Conservation (phyloP, 371 early-diverging fungal genomes). For the Globomyces sp. region DNA sequence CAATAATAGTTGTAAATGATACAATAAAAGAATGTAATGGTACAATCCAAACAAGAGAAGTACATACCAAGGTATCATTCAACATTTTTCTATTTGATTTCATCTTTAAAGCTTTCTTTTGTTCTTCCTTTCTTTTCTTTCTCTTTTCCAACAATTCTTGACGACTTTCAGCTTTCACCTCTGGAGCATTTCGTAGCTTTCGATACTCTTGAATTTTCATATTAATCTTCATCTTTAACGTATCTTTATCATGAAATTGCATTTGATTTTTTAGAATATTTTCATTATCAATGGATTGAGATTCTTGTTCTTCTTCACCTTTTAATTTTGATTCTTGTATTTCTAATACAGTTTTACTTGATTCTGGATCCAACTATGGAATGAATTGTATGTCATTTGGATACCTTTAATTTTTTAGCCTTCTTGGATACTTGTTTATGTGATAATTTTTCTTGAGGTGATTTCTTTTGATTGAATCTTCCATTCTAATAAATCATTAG, state of each 20-base stretch:
- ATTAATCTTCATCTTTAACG: constrained; percentile 30
- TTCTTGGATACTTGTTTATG: constrained; percentile 74
- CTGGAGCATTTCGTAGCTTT: constrained; percentile 19
- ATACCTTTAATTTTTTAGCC: constrained; percentile 60
- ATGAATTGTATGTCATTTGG: neutral
- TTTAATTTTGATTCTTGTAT: constrained; percentile 55
- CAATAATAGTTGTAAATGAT: too few species aligned
- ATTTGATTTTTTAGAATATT: too few species aligned
- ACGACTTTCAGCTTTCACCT: constrained; percentile 54
- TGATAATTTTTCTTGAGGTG: constrained; percentile 71
- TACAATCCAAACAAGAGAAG: neutral
- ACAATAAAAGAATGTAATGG: neutral
- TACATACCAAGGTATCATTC: constrained; percentile 27
- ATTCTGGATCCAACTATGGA: neutral
- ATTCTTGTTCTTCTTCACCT: constrained; percentile 33
- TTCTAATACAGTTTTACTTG: constrained; percentile 3
- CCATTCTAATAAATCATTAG: constrained; percentile 37
- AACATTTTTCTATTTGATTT: constrained; percentile 29
- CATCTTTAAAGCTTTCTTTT: constrained; percentile 52
- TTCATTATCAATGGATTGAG: constrained; percentile 22
- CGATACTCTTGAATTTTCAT: neutral
- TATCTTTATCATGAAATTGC: too few species aligned
- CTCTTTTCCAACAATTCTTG: constrained; percentile 76
- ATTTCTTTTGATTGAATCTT: constrained; percentile 68
- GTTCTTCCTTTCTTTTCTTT: constrained; percentile 71